Base-by-base conservation (phyloP, 2,329 filamentous ascomycete species). In the Immersiporthe knoxdaviesiana region DNA sequence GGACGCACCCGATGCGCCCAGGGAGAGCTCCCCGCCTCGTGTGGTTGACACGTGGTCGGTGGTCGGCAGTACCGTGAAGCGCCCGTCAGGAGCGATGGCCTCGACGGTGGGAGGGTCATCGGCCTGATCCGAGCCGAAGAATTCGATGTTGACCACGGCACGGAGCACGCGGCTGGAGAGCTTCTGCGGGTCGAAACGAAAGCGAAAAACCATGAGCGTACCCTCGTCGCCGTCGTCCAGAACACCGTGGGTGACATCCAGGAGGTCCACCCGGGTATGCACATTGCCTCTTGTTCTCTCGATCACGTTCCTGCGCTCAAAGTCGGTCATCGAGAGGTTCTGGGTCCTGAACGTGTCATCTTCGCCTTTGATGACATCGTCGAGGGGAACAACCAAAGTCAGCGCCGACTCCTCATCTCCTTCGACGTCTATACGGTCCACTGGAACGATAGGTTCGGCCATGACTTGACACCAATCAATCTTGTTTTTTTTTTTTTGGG, bases 101-200 rank as follows among this genome's bases (percentile, higher is more conserved):
- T 63, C 60, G 39, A 63, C 60, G 24, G 27, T 41, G 18, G 60
- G 60, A 21, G 60, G 1, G 18, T 63, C 35, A 8, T 30, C 60
- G 30, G 35, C 5, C 60, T 39, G 47, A 18, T 47, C 18, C n/a
- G 60, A 47, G 12, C 39, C 60, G 16, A 44, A 39, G 21, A 63
- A 63, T 47, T 63, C 60, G 21, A 63, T 63, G 7, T 63, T 63
- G 21, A 63, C 39, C 35, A 47, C 18, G 12, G 37, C 60, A 8
- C 39, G 60, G n/a, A 47, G 11, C 35, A 63, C 39, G 39, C 60
- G 60, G 39, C 60, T 63, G 39, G 60, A 63, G 16, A 27, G 7
- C n/a, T 47, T 63, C 37, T 63, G 60, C 12, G 60, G 60, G 30
- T 63, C 60, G 27, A 63, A 63, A 6, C 60, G 60, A n/a, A 63